Evolutionary conservation across 768 basidiomycete genomes (phyloP).

Genomic region (Clitopilus hobsonii): DNA sequence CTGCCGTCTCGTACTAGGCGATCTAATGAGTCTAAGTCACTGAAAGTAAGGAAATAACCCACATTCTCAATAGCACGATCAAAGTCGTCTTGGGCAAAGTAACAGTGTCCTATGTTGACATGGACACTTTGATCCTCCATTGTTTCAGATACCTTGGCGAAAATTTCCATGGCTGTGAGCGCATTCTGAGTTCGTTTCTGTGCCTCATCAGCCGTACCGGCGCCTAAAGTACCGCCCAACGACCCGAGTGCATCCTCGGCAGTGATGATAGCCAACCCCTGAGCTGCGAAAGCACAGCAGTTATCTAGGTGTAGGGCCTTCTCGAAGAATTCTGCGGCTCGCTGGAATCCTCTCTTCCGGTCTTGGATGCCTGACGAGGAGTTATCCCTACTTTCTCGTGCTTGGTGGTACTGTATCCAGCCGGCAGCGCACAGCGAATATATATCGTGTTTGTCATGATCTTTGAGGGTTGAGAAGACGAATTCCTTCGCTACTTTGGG

Average conservation of each 20-base stretch:
- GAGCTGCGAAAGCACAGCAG: constrained; percentile 86
- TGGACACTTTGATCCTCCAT: constrained; percentile 81
- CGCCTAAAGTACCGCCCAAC: constrained; percentile 47
- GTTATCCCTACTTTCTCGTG: constrained; percentile 76
- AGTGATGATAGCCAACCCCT: constrained; percentile 90
- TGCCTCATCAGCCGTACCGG: constrained; percentile 55
- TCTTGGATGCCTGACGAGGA: constrained; percentile 58
- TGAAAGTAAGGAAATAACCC: constrained; percentile 23
- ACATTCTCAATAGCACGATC: constrained; percentile 96
- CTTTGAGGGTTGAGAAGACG: constrained; percentile 83
- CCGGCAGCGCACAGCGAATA: constrained; percentile 90
- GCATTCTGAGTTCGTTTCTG: constrained; percentile 67
- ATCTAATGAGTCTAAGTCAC: background rate
- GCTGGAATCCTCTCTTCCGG: constrained; percentile 69
- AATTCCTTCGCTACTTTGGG: constrained; percentile 79
- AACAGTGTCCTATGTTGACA: constrained; percentile 95
- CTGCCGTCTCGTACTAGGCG: constrained; percentile 86
- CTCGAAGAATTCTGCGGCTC: constrained; percentile 89
- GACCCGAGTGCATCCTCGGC: constrained; percentile 87
- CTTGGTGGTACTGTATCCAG: constrained; percentile 80
- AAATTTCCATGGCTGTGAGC: constrained; percentile 83
- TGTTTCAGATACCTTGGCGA: constrained; percentile 88
- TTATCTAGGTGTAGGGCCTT: constrained; percentile 85
- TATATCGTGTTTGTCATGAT: constrained; percentile 81
- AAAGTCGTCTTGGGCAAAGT: constrained; percentile 89